These are phyloP conservation scores for Rhizopogon salebrosus DNA, from an alignment of 768 basidiomycete genomes.

Conservation along the genomic window DNA sequence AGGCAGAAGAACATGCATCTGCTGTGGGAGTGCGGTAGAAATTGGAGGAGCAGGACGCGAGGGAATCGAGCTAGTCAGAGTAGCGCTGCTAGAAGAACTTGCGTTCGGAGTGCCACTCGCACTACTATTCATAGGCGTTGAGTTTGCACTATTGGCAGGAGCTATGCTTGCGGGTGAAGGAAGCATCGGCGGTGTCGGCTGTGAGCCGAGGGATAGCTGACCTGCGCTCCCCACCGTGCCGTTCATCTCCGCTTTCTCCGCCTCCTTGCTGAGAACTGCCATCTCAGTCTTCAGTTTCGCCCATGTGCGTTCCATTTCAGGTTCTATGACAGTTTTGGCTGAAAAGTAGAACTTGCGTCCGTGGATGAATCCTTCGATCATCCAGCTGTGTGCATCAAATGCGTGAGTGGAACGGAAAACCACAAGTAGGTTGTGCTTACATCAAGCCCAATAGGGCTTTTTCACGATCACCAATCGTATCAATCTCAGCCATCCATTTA, in stretches of 20 bases:
- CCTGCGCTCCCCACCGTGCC: conserved; percentile 19
- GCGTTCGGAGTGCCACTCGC: conserved; percentile 52
- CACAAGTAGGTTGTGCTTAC: conserved; percentile 41
- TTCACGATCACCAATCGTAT: conserved; percentile 41
- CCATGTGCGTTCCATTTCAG: conserved; percentile 31
- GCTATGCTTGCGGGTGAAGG: conserved; percentile 73
- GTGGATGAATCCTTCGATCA: conserved; percentile 76
- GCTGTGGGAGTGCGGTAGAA: conserved; percentile 39
- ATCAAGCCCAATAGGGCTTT: conserved; percentile 72
- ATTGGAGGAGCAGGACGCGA: conserved; percentile 21
- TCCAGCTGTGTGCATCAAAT: conserved; percentile 44
- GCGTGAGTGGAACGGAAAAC: conserved; percentile 19
- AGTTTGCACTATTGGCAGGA: conserved; percentile 66
- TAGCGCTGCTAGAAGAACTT: conserved; percentile 18
- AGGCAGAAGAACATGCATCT: conserved; percentile 24
- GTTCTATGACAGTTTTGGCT: conserved; percentile 27
- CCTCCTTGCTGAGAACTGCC: conserved; percentile 27
- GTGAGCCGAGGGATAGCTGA: conserved; percentile 23
- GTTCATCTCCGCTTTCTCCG: conserved; percentile 31
- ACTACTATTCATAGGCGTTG: conserved; percentile 60
- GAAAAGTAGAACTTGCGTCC: conserved; percentile 43
- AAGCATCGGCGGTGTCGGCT: conserved; percentile 66
- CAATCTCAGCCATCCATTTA: conserved; percentile 49
- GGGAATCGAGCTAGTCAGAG: conserved; percentile 16
- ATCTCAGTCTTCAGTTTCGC: conserved; percentile 28